phyloP scores from a whole-genome alignment of 169 alveolate genomes.

The Plasmodium cynomolgi region DNA sequence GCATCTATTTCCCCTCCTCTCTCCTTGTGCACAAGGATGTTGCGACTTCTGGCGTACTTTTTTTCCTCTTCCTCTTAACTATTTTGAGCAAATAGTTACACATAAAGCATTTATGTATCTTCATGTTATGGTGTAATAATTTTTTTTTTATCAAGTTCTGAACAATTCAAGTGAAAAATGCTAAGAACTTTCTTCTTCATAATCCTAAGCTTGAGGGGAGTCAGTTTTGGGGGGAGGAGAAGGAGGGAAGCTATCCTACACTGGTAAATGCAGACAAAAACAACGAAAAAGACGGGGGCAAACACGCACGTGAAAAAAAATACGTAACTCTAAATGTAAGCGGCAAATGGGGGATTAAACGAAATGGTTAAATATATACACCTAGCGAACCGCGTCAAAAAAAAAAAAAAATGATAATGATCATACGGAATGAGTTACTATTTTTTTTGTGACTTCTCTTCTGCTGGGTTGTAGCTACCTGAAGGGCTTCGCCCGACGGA shows the following conservation, averaged over 20 bases:
- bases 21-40: background rate
- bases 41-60: background rate
- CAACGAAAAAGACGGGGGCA: background rate
- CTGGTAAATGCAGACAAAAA: background rate
- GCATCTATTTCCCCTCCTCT: background rate
- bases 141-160: constrained; percentile 12
- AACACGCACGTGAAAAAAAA: background rate
- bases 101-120: constrained; percentile 56
- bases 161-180: background rate
- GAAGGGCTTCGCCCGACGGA: background rate
- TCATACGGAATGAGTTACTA: background rate
- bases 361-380: background rate
- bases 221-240: background rate
- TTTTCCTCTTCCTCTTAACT: constrained; percentile 13
- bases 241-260: background rate
- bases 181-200: constrained; percentile 8
- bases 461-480: background rate
- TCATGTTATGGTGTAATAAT: background rate
- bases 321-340: too few relatives aligned
- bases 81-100: constrained; percentile 34
- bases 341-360: background rate
- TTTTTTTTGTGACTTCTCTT: background rate
- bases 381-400: background rate
- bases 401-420: background rate
- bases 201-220: background rate